Evolutionary conservation across 139 green algal species (phyloP).

Genomic region (Haematococcus lacustris): DNA sequence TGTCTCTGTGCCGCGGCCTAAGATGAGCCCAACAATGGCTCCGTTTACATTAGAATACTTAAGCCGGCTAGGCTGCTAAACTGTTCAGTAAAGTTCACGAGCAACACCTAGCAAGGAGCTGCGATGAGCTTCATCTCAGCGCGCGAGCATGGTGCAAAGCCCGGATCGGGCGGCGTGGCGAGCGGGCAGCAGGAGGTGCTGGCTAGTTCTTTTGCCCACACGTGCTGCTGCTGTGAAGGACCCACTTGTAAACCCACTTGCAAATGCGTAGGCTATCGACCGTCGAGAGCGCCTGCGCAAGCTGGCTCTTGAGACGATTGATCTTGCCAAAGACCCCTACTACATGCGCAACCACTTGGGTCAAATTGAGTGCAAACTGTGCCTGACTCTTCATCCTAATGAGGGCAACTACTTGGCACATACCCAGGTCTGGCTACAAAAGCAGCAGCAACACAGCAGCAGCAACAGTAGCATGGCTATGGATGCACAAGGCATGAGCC

Average conservation of each 20-base stretch:
- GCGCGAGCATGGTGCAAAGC: conserved; percentile 82
- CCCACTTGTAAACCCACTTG: not conserved
- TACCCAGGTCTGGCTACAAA: conserved; percentile 67
- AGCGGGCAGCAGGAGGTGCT: conserved; percentile 70
- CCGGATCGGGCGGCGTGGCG: conserved; percentile 71
- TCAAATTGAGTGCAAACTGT: conserved; percentile 96
- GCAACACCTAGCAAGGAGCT: too few relatives aligned
- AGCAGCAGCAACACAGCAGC: not conserved
- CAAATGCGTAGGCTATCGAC: conserved; percentile 71
- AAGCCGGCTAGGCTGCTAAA: too few relatives aligned
- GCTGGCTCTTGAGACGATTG: conserved; percentile 97
- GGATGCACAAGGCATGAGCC: too few relatives aligned
- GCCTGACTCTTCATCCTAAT: conserved; percentile 97
- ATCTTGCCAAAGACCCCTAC: conserved; percentile 97
- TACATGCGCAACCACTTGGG: conserved; percentile 99
- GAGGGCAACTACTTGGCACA: conserved; percentile 99
- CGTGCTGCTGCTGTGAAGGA: not conserved
- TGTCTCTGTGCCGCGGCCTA: too few relatives aligned
- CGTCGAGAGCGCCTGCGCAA: conserved; percentile 85
- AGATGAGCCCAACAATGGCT: too few relatives aligned
- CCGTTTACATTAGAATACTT: too few relatives aligned
- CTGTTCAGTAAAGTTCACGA: too few relatives aligned
- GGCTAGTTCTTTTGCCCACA: not conserved
- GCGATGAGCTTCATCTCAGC: conserved; percentile 81
- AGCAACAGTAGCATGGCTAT: too few relatives aligned